Conservation (phyloP, 1,284 basidiomycete genomes). For the Rhizoctonia solani region DNA sequence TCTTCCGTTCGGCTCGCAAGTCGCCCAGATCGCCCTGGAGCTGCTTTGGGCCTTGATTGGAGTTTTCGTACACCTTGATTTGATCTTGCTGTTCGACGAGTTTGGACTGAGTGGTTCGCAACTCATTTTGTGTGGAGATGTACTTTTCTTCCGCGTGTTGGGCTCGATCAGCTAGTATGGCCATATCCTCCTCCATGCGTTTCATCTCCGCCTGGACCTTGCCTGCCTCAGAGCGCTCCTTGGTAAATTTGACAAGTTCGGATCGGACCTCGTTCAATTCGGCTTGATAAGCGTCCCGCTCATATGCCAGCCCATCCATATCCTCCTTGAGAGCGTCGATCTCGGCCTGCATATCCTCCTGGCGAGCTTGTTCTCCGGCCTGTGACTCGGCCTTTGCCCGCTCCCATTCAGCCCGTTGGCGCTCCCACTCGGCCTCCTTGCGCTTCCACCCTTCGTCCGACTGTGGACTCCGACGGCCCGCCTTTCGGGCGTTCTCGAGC, state of each 20-base stretch:
- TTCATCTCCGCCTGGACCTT: conserved; percentile 9
- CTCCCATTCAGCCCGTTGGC: background rate
- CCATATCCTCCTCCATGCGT: conserved; percentile 21
- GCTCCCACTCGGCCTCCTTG: conserved; percentile 12
- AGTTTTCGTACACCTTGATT: background rate
- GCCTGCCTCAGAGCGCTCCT: background rate
- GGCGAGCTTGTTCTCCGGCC: background rate
- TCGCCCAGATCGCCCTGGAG: background rate
- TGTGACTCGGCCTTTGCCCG: background rate
- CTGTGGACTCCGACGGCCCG: background rate
- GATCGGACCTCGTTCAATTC: background rate
- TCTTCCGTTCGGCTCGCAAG: background rate
- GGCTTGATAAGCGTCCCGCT: background rate
- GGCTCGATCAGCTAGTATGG: conserved; percentile 15
- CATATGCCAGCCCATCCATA: background rate
- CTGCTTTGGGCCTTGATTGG: background rate
- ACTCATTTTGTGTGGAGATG: conserved; percentile 3
- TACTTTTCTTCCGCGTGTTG: conserved; percentile 31
- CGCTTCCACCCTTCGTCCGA: conserved; percentile 4
- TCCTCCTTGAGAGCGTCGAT: background rate
- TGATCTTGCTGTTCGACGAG: background rate
- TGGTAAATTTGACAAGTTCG: background rate
- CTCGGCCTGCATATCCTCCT: background rate
- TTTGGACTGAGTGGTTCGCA: background rate
- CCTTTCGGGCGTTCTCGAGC: background rate